Evolutionary conservation across 2,329 filamentous ascomycete genomes (phyloP), one percentile per base, ranked within the genome.

Genomic region (Volutella citrinella): DNA sequence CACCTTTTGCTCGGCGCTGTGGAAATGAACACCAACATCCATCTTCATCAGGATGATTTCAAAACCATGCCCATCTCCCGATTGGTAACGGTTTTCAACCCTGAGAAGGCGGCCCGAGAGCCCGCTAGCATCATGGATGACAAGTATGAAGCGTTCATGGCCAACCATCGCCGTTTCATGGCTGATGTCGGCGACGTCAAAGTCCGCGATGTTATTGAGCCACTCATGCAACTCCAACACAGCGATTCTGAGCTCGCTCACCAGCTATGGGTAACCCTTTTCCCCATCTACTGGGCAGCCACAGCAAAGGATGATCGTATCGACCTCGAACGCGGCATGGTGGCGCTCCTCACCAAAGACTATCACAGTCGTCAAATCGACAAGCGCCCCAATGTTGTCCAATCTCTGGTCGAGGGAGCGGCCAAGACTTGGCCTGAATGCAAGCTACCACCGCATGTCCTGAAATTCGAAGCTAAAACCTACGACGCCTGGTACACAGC

Each of bases 401-500:
- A 96, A 54, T 93, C 90, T 7, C 73, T 99, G 38, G 74, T 98
- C 6, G 87, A 95, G 51, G 93, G 88, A 24, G 84, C 87, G 21
- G 87, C 90, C 11, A 85, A 84, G 52, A 82, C 90, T 3, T 86
- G 77, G 65, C 91, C 93, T 1, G 78, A 87, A 15, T 94, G 93
- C 64, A 95, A 93, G 63, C 81, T 98, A 30, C 93, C 93, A 7
- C 88, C 93, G 0, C 93, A 98, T 55, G 88, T 97, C 22, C 80
- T 98, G 66, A 98, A 98, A 57, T 97, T 90, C 51, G 77, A 94
- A 36, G 91, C 89, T 14, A 87, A 87, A 59, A 95, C 88, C 0
- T 98, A 95, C 57, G 90, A 96, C 61, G 87, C 84, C 1, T 98
- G 93, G 94, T 98, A 98, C 57, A 90, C 88, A n/a, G 87, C 87